Evolutionary conservation across 148 eudicot species (phyloP), one percentile per base, ranked within the genome.

Genomic region (Nyssa sinensis): DNA sequence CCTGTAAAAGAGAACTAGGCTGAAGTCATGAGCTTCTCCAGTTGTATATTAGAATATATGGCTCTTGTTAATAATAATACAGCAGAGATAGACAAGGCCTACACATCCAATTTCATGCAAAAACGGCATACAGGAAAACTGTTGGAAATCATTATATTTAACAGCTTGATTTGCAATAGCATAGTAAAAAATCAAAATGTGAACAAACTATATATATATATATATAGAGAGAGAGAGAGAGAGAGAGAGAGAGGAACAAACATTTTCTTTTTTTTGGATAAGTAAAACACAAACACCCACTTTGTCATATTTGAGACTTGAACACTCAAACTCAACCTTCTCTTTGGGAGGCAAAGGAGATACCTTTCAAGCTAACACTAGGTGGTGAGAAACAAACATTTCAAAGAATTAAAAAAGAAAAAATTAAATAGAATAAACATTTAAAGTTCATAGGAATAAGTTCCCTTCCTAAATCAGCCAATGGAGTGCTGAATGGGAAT

Each of bases 1-100:
- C 99, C 99, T 95, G 91, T 66, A 74, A 82, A 78, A 64, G 27
- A 77, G 75, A 74, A 27, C n/a, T n/a, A 62, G 41, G 39, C 60
- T 28, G n/a, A 67, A 74, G 25, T 29, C 70, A 73, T 69, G 39
- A 78, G 25, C 32, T 24, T 21, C 66, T 28, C 23, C 32, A 69
- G 25, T 12, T 62, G 47, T 23, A 28, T 21, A 62, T 17, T 8
- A 29, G 25, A 60, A 71, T 14, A 41, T 12, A 62, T 32, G 62
- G 13, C 23, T 64, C 47, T 39, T 44, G 16, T 27, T 29, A 2
- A 27, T 7, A 72, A 62, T 14, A 72, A 61, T 30, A 30, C 28
- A 64, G n/a, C 14, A 69, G 30, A 32, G 25, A 39, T 24, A 69
- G 32, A 51, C 7, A 64, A 24, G 14, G 44, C 53, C 19, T 31